Evolutionary conservation across 768 basidiomycete species (phyloP).

Genomic region (Lyophyllum semitale): DNA sequence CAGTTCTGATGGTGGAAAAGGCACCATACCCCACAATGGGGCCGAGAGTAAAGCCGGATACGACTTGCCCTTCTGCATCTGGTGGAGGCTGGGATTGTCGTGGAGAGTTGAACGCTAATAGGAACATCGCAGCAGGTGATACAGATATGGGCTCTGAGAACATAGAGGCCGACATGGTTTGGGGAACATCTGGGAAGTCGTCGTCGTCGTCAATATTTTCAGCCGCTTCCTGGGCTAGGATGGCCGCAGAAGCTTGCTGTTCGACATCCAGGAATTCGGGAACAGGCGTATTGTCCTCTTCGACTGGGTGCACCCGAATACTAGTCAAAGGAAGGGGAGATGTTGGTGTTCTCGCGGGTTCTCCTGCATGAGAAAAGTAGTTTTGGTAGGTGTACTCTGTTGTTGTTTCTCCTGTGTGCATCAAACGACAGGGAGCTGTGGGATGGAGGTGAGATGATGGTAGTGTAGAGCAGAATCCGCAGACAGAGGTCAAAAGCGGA

Average conservation of each 20-base stretch:
- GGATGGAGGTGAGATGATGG: constrained; percentile 3
- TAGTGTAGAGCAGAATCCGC: constrained; percentile 6
- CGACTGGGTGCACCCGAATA: constrained; percentile 2
- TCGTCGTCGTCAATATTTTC: not conserved
- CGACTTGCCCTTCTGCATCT: constrained; percentile 67
- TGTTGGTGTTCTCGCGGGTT: not conserved
- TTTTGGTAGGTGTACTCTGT: constrained; percentile 2
- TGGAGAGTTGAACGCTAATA: constrained; percentile 61
- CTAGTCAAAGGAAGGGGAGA: constrained; percentile 3
- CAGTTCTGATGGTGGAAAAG: constrained; percentile 79
- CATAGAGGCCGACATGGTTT: constrained; percentile 11
- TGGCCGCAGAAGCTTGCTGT: constrained; percentile 22
- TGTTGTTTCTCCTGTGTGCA: constrained; percentile 11
- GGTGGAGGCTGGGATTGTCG: constrained; percentile 36
- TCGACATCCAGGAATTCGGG: constrained; percentile 22
- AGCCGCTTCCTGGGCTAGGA: constrained; percentile 14
- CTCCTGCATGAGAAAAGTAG: constrained; percentile 4
- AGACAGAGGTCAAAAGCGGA: constrained; percentile 1
- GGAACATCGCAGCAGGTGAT: constrained; percentile 77
- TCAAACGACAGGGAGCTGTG: constrained; percentile 4
- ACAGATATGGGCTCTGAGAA: constrained; percentile 24
- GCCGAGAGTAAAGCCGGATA: constrained; percentile 78
- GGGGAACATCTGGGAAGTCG: not conserved
- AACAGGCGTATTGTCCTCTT: constrained; percentile 6
- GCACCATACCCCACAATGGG: constrained; percentile 77